These are phyloP conservation scores for Crepidotus variabilis DNA, from an alignment of 768 basidiomycete genomes.

Conservation along the genomic window DNA sequence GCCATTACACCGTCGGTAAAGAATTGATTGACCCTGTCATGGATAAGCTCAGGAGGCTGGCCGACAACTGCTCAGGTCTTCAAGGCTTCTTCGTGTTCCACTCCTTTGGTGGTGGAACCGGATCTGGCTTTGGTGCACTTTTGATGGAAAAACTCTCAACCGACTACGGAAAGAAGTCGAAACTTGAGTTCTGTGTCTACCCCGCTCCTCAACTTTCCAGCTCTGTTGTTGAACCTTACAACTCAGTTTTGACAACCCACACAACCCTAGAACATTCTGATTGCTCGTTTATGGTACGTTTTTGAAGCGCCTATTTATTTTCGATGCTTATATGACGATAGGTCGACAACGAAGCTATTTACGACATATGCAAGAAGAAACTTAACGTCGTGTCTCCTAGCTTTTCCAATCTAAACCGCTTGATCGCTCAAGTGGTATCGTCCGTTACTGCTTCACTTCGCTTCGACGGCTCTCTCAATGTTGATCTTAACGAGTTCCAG, in stretches of 20 bases:
- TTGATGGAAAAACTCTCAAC: slow-evolving; percentile 93
- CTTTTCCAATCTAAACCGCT: slow-evolving; percentile 89
- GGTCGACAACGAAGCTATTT: slow-evolving; percentile 94
- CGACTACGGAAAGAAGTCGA: slow-evolving; percentile 99
- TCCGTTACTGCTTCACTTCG: slow-evolving; percentile 95
- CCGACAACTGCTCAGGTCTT: slow-evolving; percentile 94
- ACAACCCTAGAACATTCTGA: slow-evolving; percentile 98
- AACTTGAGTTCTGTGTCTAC: slow-evolving; percentile 97
- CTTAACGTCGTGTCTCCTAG: slow-evolving; percentile 81
- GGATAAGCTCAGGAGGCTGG: slow-evolving; percentile 91
- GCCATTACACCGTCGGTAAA: slow-evolving; percentile 98
- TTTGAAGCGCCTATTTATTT: neutral
- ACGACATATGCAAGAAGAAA: slow-evolving; percentile 97
- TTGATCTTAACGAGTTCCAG: slow-evolving; percentile 97
- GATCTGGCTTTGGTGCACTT: slow-evolving; percentile 96
- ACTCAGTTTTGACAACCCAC: slow-evolving; percentile 94
- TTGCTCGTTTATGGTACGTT: slow-evolving; percentile 93
- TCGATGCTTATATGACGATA: slow-evolving; percentile 16
- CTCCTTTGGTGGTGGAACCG: slow-evolving; percentile 99
- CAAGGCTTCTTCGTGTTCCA: slow-evolving; percentile 99
- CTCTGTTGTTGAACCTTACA: slow-evolving; percentile 98
- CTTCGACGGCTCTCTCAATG: slow-evolving; percentile 96
- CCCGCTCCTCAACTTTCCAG: slow-evolving; percentile 90
- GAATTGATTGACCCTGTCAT: slow-evolving; percentile 95
- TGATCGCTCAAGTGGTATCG: slow-evolving; percentile 98